Evolutionary conservation across 1,284 basidiomycete species (phyloP), one percentile per base, ranked within the genome.

Genomic region (Trametes pubescens): DNA sequence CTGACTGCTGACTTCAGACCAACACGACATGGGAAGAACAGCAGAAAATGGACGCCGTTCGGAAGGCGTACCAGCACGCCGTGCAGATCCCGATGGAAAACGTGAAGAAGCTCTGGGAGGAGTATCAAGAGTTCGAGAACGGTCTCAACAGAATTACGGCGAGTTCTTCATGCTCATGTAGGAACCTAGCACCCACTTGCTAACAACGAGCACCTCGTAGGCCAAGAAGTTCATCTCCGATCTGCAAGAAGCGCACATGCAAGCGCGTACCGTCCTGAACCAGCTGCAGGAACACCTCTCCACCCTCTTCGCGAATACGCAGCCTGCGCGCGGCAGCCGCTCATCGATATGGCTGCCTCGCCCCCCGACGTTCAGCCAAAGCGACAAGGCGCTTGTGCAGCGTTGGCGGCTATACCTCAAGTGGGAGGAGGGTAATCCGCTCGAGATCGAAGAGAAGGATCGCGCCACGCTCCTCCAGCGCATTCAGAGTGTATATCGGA

Each of bases 391-490:
- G 16, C 83, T 93, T 37, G 87, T 95, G 5, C 88, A 89, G 22
- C 87, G 88, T 16, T 99, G 98, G 98, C 94, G 94, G 71, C 82
- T 86, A 2, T 99, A 98, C 75, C 79, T 99, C 56, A 94, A 94
- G 72, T 99, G 95, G 94, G 98, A 99, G 78, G 95, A 98, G 76
- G 85, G 86, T 68, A 99, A 99, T 73, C 98, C 96, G 1, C 82
- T 98, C 46, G 93, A 95, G 75, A 87, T 98, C 59, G 95, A 97
- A 66, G 96, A 98, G 59, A 86, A 87, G 68, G 96, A 99, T 68
- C 82, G 85, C 57, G 76, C 81, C 2, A 83, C 84, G 6, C 77
- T 97, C 38, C 83, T 90, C 54, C 82, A 82, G 21, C 87, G 97
- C 35, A 84, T 98, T 8, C 87, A 90, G 67, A 89, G 90, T 52